Evolutionary conservation across 1,284 basidiomycete genomes (phyloP), one percentile per base, ranked within the genome.

Genomic region (Ustilago lituana): DNA sequence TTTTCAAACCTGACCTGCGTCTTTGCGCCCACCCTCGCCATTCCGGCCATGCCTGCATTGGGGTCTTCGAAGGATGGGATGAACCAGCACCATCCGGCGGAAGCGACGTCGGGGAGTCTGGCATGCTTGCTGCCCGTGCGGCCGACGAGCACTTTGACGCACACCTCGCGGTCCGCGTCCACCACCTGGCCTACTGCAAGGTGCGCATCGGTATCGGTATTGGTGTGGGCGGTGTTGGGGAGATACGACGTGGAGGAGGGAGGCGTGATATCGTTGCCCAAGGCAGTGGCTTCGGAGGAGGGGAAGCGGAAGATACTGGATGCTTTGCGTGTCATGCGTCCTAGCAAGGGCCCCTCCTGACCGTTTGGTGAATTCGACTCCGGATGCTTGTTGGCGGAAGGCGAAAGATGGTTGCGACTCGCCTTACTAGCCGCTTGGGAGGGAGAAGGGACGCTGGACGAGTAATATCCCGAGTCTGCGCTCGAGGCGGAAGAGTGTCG

Each of bases 41-140:
- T 47, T 0, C 43, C 37, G 5, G 43, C 32, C 0, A n/a, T 38
- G 0, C 55, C 62, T 0, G 62, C 55, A 37, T 71, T 49, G 0
- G 71, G 67, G 15, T 73, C 72, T 33, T 82, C 80, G 45, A 82
- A 83, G 0, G 73, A 55, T 0, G 82, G 82, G 26, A 83, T 78
- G 58, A 82, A 64, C 82, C 82, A 83, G 29, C 71, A 62, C 67
- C 81, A 74, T 5, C 82, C 81, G 1, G 80, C 73, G 0, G 76
- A 59, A 11, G 80, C 73, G 40, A 82, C 64, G 19, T 74, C 81
- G 0, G 81, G 80, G 8, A 83, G 40, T 47, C 68, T 69, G 35
- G 76, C 60, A 44, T 82, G 80, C 40, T 75, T 81, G 17, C 49
- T 57, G 14, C 82, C 82, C 26, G 71, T 78, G 29, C 76, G 60